Evolutionary conservation across 805 yeast species (phyloP).

Genomic region (Saturnispora sanitii): DNA sequence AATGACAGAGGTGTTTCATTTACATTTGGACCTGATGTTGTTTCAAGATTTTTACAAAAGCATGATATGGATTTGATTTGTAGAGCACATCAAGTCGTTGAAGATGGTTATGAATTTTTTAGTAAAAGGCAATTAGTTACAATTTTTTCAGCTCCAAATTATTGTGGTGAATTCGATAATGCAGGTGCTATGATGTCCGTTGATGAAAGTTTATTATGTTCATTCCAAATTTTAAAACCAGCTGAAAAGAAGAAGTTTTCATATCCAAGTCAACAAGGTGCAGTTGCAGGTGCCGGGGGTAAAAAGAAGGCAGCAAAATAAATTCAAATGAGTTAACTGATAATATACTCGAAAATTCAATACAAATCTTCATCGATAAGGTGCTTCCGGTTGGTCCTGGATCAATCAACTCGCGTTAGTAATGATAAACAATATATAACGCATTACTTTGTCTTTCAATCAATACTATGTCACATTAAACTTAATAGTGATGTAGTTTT

Average conservation of each 20-base stretch:
- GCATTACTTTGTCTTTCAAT: not conserved
- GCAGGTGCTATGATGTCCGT: constrained; percentile 99
- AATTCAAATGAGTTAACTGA: not conserved
- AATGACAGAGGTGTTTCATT: constrained; percentile 98
- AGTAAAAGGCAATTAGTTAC: constrained; percentile 94
- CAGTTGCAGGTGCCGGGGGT: not conserved
- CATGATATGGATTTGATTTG: constrained; percentile 98
- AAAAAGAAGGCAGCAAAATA: constrained; percentile 7
- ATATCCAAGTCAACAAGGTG: constrained; percentile 3
- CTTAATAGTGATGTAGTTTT: not conserved
- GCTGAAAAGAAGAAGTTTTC: constrained; percentile 84
- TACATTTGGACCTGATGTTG: constrained; percentile 99
- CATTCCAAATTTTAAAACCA: constrained; percentile 94
- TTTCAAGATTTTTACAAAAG: constrained; percentile 87
- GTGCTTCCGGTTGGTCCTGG: no score
- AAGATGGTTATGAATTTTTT: constrained; percentile 97
- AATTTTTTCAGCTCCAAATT: constrained; percentile 92
- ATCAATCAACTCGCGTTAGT: not conserved
- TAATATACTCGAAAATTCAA: not conserved
- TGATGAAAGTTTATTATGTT: constrained; percentile 90
- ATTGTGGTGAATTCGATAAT: constrained; percentile 97
- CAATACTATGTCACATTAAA: not conserved
- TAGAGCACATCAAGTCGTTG: constrained; percentile 98
- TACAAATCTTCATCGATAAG: no score
- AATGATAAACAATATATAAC: not conserved